These are phyloP conservation scores for Xerocomellus intermedius DNA, from an alignment of 768 basidiomycete genomes.

Conservation along the genomic window DNA sequence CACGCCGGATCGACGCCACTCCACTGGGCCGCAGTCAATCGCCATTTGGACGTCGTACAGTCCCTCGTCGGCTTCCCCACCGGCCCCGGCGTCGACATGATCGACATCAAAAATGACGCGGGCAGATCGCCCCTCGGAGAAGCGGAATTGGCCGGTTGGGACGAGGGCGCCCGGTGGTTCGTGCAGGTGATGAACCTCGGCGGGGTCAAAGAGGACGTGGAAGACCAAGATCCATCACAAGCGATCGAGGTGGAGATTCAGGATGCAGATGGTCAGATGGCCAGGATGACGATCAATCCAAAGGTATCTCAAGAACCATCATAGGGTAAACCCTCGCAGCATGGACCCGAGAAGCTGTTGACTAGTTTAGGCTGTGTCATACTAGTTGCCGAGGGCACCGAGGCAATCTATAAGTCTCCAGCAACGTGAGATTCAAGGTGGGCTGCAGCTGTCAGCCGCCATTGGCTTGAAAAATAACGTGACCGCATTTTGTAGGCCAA, in stretches of 20 bases:
- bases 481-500: no score
- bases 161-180: constrained; percentile 82
- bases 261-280: constrained; percentile 68
- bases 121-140: constrained; percentile 79
- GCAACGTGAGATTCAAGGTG: no score
- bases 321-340: neutral
- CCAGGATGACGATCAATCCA: constrained; percentile 53
- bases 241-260: constrained; percentile 68
- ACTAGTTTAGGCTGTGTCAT: neutral
- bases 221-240: constrained; percentile 26
- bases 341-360: no score
- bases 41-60: constrained; percentile 63
- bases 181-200: constrained; percentile 80
- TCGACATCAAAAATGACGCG: constrained; percentile 72
- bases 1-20: constrained; percentile 75
- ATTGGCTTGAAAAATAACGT: no score
- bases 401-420: no score
- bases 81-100: constrained; percentile 64
- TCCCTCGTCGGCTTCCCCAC: constrained; percentile 53
- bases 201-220: constrained; percentile 36
- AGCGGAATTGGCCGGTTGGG: constrained; percentile 77
- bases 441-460: no score
- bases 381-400: no score
- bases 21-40: constrained; percentile 90
- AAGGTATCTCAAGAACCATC: neutral